These are phyloP conservation scores for Inga oerstediana DNA, from an alignment of 306 rosid species.

Conservation along the genomic window DNA sequence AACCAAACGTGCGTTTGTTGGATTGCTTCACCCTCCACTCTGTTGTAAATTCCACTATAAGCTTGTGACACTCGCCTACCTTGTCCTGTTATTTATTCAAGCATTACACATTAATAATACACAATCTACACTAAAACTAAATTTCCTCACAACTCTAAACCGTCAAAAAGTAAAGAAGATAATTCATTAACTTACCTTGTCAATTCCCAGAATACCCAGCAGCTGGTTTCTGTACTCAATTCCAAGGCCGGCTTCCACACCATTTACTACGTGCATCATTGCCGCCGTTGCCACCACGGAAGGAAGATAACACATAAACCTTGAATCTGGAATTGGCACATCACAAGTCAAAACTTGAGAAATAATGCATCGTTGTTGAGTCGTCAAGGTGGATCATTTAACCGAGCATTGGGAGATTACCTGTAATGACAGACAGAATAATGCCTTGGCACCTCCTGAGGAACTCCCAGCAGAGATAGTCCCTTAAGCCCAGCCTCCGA, in stretches of 20 bases:
- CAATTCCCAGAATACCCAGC: constrained; percentile 63
- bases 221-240: constrained; percentile 62
- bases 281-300: constrained; percentile 81
- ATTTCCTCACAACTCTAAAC: background rate
- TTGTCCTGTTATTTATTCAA: constrained; percentile 47
- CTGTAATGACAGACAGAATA: constrained; percentile 61
- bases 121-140: background rate
- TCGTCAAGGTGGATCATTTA: background rate
- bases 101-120: background rate
- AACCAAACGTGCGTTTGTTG: constrained; percentile 61
- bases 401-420: constrained; percentile 31
- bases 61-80: constrained; percentile 64
- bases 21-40: constrained; percentile 36
- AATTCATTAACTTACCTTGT: constrained; percentile 50
- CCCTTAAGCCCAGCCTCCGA: constrained; percentile 68
- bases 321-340: constrained; percentile 57
- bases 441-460: constrained; percentile 57
- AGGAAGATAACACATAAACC: constrained; percentile 69
- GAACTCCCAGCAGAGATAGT: constrained; percentile 66
- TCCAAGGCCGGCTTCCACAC: constrained; percentile 62
- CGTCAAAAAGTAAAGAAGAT: background rate
- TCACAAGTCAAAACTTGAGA: background rate
- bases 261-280: constrained; percentile 66
- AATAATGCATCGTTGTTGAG: background rate
- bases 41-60: constrained; percentile 47